Percentiles rank a stretch among this genome's conserved stretches.
phyloP scores from a whole-genome alignment of 208 protist species.

The Wallacemonas sp. region DNA sequence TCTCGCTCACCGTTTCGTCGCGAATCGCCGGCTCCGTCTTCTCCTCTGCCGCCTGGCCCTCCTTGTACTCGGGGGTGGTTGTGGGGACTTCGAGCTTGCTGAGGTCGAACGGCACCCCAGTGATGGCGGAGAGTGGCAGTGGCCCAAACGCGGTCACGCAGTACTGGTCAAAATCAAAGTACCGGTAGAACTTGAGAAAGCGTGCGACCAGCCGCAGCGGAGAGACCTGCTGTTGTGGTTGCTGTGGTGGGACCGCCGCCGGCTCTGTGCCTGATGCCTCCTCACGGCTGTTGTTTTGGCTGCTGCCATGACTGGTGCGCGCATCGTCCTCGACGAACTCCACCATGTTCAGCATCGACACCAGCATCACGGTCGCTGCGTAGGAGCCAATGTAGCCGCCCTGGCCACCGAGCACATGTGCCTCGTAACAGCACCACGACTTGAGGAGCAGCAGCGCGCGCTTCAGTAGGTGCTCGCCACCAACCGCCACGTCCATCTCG shows the following conservation, averaged over 20 bases:
- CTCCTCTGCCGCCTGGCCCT: conserved; percentile 15
- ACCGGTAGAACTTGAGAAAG: conserved; percentile 81
- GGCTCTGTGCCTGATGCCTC: too few species aligned
- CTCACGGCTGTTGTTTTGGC: too few species aligned
- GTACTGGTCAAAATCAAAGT: conserved; percentile 82
- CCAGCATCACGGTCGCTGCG: conserved; percentile 89
- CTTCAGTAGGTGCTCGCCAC: conserved; percentile 87
- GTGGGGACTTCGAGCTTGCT: conserved; percentile 61
- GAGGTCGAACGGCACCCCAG: conserved; percentile 49
- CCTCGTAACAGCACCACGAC: conserved; percentile 91
- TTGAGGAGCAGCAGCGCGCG: conserved; percentile 89
- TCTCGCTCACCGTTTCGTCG: too few species aligned
- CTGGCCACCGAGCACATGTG: conserved; percentile 87
- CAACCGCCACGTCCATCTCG: conserved; percentile 83
- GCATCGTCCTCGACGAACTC: conserved; percentile 83
- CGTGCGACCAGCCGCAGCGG: conserved; percentile 65
- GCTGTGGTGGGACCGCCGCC: too few species aligned
- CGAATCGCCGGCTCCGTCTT: too few species aligned
- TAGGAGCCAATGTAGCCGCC: conserved; percentile 91
- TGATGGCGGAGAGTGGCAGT: conserved; percentile 60
- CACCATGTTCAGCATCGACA: conserved; percentile 87
- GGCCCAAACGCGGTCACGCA: conserved; percentile 83
- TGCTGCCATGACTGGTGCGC: background rate
- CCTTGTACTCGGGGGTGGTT: background rate
- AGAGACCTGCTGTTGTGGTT: too few species aligned